Base-by-base conservation (phyloP, 2,329 filamentous ascomycete species). In the Cladophialophora exuberans region DNA sequence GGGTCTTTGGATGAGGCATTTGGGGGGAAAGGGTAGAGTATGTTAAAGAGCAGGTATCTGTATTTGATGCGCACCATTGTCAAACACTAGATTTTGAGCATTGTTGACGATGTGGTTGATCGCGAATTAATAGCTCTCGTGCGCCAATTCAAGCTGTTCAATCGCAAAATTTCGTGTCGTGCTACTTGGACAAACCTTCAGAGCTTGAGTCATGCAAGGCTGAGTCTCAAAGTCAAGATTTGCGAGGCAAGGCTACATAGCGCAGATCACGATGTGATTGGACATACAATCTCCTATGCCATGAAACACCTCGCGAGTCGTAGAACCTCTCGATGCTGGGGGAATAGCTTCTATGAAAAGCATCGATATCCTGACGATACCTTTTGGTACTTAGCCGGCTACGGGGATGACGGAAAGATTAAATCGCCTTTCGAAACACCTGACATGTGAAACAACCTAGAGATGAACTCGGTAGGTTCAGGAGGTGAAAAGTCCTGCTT, bases 61-160 rank as follows among this genome's bases (percentile, higher is more conserved):
- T 96, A 88, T 74, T 99, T 99, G 64, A 97, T 84, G 69, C 94
- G 90, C 57, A 99, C 94, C 94, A 99, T 97, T 44, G 38, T 74
- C 7, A 6, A 23, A 15, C 11, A 11, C 15, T 3, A n/a, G 26
- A n/a, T 6, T 42, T 31, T 22, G 9, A 23, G 39, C 18, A n/a
- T 42, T 13, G 4, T 7, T 4, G 22, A 11, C 6, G 15, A 7
- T 10, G 15, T 35, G 4, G 7, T 18, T 18, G 35, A n/a, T 38
- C 35, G 35, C n/a, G 15, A 17, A 38, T 10, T 11, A 11, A 11
- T 20, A 11, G 31, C n/a, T 2, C 22, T 7, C 22, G 15, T 10
- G 35, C 17, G 4, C n/a, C n/a, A n/a, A n/a, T n/a, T n/a, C n/a
- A n/a, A n/a, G n/a, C n/a, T n/a, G n/a, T n/a, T n/a, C n/a, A n/a